Evolutionary conservation across 75 land plant genomes (phyloP).

Genomic region (Adiantum capillusveneris): DNA sequence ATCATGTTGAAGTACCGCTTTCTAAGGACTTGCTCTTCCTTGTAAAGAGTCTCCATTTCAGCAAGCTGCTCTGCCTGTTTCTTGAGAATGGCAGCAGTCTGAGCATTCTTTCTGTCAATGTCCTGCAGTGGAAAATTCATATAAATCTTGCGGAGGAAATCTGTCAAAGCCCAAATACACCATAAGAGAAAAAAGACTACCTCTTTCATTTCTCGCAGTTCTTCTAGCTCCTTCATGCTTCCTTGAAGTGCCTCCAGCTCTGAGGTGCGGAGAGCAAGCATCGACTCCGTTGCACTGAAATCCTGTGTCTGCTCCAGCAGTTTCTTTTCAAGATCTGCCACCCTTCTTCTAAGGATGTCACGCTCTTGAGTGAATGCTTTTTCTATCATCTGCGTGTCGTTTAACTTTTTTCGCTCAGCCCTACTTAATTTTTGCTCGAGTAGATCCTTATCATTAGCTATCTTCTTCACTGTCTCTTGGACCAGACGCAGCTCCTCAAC

Average conservation of each 20-base stretch:
- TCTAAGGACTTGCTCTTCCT: slow-evolving; percentile 83
- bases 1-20: slow-evolving; percentile 96
- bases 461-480: slow-evolving; percentile 50
- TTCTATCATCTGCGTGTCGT: slow-evolving; percentile 56
- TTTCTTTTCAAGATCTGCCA: slow-evolving; percentile 70
- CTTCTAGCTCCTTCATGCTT: slow-evolving; percentile 74
- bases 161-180: not conserved
- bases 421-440: slow-evolving; percentile 68
- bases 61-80: slow-evolving; percentile 82
- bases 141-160: not conserved
- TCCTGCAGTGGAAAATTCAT: slow-evolving; percentile 39
- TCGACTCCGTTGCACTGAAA: slow-evolving; percentile 51
- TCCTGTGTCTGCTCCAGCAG: slow-evolving; percentile 43
- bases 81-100: slow-evolving; percentile 87
- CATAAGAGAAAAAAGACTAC: slow-evolving; percentile 19
- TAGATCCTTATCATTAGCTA: slow-evolving; percentile 54
- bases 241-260: slow-evolving; percentile 62
- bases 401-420: slow-evolving; percentile 57
- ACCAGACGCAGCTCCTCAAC: slow-evolving; percentile 46
- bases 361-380: slow-evolving; percentile 65
- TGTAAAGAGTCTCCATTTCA: slow-evolving; percentile 77
- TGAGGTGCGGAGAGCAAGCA: slow-evolving; percentile 35
- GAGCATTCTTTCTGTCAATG: slow-evolving; percentile 94
- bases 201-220: slow-evolving; percentile 95
- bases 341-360: slow-evolving; percentile 33